Evolutionary conservation across 1,284 basidiomycete genomes (phyloP).

Genomic region (Chalciporus sp.): DNA sequence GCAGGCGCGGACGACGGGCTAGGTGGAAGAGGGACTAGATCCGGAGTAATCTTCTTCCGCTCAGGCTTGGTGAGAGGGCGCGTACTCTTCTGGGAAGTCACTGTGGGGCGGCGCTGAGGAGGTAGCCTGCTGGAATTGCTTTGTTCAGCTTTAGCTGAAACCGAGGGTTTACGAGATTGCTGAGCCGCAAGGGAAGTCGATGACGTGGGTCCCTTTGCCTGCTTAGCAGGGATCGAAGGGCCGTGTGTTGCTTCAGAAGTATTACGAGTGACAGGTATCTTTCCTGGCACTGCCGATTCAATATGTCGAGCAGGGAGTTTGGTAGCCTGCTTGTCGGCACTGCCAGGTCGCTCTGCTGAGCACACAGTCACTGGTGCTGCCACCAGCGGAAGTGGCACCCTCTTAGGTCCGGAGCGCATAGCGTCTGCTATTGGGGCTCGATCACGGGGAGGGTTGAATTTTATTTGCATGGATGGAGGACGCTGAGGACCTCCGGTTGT

Average conservation of each 20-base stretch:
- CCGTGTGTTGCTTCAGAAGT: conserved; percentile 7
- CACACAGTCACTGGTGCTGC: conserved; percentile 3
- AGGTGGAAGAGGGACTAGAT: conserved; percentile 34
- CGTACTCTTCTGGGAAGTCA: conserved; percentile 10
- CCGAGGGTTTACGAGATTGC: conserved; percentile 15
- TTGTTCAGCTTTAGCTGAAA: conserved; percentile 11
- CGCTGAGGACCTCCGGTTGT: conserved; percentile 30
- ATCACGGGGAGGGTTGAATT: conserved; percentile 23
- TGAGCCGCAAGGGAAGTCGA: not conserved
- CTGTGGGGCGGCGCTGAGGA: conserved; percentile 11
- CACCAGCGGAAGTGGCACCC: conserved; percentile 35
- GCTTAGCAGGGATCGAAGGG: conserved; percentile 13
- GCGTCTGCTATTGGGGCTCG: conserved; percentile 23
- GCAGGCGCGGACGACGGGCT: conserved; percentile 26
- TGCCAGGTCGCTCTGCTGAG: not conserved
- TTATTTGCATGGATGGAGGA: conserved; percentile 29
- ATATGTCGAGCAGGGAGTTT: conserved; percentile 16
- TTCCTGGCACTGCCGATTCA: conserved; percentile 4
- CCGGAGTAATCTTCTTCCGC: conserved; percentile 21
- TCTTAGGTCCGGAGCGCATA: conserved; percentile 34
- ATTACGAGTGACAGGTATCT: conserved; percentile 9
- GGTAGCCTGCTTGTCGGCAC: conserved; percentile 6
- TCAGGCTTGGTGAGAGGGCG: conserved; percentile 17
- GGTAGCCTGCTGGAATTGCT: conserved; percentile 2
- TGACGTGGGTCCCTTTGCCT: not conserved